Conservation (phyloP, 768 basidiomycete genomes). For the Kwoniella sp. region DNA sequence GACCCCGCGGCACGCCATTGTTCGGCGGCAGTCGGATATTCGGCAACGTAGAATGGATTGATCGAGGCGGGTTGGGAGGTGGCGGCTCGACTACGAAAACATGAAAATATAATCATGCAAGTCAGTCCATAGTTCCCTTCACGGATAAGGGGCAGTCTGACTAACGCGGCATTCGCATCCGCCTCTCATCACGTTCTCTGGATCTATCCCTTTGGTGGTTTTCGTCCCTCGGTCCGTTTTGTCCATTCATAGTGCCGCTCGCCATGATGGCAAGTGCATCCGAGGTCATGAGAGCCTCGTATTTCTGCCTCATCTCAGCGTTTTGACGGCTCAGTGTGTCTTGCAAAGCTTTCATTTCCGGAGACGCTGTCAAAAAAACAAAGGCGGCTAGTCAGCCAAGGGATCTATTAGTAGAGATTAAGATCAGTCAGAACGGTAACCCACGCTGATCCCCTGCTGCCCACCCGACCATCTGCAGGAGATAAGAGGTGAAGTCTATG, state of each 20-base stretch:
- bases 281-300: conserved; percentile 28
- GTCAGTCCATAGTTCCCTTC: neutral
- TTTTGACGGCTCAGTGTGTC: conserved; percentile 25
- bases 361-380: neutral
- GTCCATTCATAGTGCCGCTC: neutral
- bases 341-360: conserved; percentile 21
- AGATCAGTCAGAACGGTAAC: no score
- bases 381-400: neutral
- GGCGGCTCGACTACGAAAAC: conserved; percentile 6
- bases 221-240: conserved; percentile 3
- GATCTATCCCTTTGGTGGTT: neutral
- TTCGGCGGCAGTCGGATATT: conserved; percentile 5
- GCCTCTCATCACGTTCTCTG: conserved; percentile 5
- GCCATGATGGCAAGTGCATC: conserved; percentile 20
- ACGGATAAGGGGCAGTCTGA: neutral
- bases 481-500: conserved; percentile 33
- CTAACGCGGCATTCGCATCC: conserved; percentile 7
- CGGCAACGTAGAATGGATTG: neutral
- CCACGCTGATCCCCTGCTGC: conserved; percentile 30
- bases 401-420: no score
- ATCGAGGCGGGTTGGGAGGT: conserved; percentile 1
- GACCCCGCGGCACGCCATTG: conserved; percentile 3
- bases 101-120: no score
- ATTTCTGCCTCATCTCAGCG: conserved; percentile 20
- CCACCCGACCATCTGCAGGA: conserved; percentile 36